Conservation (phyloP, 257 asterid genomes). For the Solanum megistacrolobum region DNA sequence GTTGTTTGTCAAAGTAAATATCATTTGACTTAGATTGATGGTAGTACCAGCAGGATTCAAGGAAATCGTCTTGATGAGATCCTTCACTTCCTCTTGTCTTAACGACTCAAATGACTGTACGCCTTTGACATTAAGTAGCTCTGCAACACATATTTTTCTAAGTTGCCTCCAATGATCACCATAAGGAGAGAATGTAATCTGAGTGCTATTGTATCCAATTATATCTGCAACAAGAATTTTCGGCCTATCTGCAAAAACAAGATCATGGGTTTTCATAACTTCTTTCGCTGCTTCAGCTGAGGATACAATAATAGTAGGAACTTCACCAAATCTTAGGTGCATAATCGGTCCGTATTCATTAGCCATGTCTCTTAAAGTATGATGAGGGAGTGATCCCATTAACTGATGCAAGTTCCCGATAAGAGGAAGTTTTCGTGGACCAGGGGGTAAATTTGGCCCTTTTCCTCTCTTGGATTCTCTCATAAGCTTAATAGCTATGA, state of each 20-base stretch:
- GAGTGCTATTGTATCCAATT: not conserved
- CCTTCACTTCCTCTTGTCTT: conserved; percentile 4
- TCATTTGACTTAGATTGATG: not conserved
- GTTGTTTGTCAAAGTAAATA: not conserved
- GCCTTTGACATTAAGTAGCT: conserved; percentile 1
- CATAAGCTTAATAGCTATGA: not conserved
- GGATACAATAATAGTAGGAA: not conserved
- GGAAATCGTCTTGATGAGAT: not conserved
- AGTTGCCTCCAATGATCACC: not conserved
- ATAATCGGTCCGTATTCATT: not conserved
- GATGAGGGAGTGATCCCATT: not conserved
- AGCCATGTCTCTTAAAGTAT: not conserved
- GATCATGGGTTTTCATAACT: not conserved
- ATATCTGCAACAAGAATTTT: not conserved
- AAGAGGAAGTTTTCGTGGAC: not conserved
- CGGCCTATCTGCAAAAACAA: not conserved
- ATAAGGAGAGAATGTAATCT: not conserved
- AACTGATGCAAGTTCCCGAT: not conserved
- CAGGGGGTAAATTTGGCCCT: not conserved
- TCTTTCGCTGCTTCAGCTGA: conserved; percentile 3
- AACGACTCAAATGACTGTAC: conserved; percentile 8
- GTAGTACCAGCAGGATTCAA: not conserved
- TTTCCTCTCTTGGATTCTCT: not conserved
- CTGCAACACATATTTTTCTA: conserved; percentile 1
- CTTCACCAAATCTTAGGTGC: not conserved